Percentiles rank a stretch among this genome's conserved stretches.
Evolutionary conservation across 345 rosid species (phyloP).

Genomic region (Boechera divaricarpa): DNA sequence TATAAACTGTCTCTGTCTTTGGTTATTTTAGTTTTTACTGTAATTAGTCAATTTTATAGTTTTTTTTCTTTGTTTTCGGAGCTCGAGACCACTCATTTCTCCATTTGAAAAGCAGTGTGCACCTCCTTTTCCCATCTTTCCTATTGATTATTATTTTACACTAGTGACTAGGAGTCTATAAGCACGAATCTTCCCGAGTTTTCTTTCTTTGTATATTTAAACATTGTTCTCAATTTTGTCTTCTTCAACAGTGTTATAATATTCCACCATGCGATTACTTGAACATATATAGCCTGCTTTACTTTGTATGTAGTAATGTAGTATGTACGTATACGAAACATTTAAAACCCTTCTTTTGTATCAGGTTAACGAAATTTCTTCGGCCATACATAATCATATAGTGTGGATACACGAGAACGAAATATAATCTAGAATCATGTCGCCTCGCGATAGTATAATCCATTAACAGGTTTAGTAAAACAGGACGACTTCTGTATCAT

Average conservation of each 20-base stretch:
- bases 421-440: neutral
- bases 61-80: constrained; percentile 42
- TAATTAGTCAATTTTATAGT: constrained; percentile 36
- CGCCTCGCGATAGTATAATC: neutral
- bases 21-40: constrained; percentile 36
- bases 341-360: neutral
- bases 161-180: constrained; percentile 25
- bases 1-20: constrained; percentile 19
- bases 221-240: constrained; percentile 18
- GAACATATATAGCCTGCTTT: constrained; percentile 17
- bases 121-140: constrained; percentile 34
- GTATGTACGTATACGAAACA: neutral
- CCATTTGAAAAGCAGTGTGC: constrained; percentile 36
- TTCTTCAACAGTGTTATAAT: neutral
- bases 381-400: neutral
- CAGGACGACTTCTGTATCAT: neutral
- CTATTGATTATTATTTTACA: constrained; percentile 15
- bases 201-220: neutral
- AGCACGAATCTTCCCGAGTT: constrained; percentile 41
- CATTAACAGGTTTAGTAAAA: neutral
- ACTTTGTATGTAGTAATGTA: neutral
- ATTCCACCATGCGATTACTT: constrained; percentile 19
- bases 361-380: constrained; percentile 5
- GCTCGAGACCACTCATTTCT: constrained; percentile 49
- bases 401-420: no score